Percentiles rank a stretch among this genome's conserved stretches.
Conservation (phyloP, 2,329 filamentous ascomycete genomes). For the Fusarium circinatum region DNA sequence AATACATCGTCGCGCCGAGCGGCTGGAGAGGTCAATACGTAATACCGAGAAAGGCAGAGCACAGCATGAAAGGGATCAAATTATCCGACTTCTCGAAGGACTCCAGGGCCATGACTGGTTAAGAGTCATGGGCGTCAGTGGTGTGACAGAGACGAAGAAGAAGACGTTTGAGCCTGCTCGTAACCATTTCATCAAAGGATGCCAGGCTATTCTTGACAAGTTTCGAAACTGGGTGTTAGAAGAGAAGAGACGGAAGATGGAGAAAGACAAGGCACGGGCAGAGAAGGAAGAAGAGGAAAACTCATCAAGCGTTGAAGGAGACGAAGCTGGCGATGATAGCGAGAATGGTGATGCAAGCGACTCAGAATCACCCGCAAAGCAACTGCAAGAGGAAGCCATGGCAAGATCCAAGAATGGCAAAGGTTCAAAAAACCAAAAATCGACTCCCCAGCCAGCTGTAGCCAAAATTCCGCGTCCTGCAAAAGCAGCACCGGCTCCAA, state of each 20-base stretch:
- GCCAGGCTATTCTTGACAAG: slow-evolving; percentile 84
- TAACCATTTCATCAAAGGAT: slow-evolving; percentile 84
- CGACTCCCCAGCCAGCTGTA: slow-evolving; percentile 38
- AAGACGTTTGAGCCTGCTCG: slow-evolving; percentile 88
- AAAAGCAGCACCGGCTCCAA: slow-evolving; percentile 42
- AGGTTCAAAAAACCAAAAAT: slow-evolving; percentile 47
- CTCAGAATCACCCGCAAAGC: slow-evolving; percentile 64
- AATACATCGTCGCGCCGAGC: slow-evolving; percentile 67
- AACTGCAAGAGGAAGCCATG: slow-evolving; percentile 78
- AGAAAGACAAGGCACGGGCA: slow-evolving; percentile 70
- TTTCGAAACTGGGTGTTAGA: slow-evolving; percentile 89
- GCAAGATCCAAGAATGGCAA: slow-evolving; percentile 59
- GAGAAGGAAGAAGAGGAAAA: slow-evolving; percentile 49
- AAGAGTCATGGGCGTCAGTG: slow-evolving; percentile 88
- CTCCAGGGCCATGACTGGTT: slow-evolving; percentile 94
- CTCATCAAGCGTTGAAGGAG: slow-evolving; percentile 39
- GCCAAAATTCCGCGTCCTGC: slow-evolving; percentile 29
- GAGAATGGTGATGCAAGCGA: slow-evolving; percentile 69
- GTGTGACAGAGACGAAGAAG: slow-evolving; percentile 84
- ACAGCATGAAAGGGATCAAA: slow-evolving; percentile 73
- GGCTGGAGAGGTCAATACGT: slow-evolving; percentile 69
- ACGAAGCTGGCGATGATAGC: slow-evolving; percentile 49
- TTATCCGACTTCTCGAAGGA: slow-evolving; percentile 77
- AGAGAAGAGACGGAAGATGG: slow-evolving; percentile 83
- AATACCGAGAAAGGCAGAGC: slow-evolving; percentile 73